Conservation (phyloP, 2,329 filamentous ascomycete genomes). For the Cercospora brassicicola region DNA sequence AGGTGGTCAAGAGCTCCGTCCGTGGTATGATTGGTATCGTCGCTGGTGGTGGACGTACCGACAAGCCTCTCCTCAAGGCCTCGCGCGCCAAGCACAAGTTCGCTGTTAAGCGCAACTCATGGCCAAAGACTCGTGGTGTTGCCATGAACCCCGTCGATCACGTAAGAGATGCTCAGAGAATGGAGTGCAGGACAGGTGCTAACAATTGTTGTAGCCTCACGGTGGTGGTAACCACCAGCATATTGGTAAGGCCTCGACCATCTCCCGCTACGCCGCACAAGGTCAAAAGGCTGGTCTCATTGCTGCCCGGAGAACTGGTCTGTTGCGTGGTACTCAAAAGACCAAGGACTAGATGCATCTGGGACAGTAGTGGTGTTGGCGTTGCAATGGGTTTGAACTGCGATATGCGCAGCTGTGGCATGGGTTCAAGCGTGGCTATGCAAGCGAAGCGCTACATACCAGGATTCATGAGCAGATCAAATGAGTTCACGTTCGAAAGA, state of each 20-base stretch:
- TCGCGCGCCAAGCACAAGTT: conserved; percentile 99
- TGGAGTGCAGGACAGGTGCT: conserved; percentile 26
- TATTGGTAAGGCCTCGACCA: conserved; percentile 99
- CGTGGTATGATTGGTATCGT: conserved; percentile 99
- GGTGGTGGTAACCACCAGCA: conserved; percentile 98
- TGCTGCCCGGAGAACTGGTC: conserved; percentile 98
- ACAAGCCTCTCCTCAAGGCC: conserved; percentile 99
- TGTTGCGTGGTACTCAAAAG: conserved; percentile 99
- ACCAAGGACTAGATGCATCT: conserved; percentile 70
- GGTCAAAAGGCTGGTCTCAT: conserved; percentile 99
- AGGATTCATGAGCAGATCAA: conserved; percentile 28
- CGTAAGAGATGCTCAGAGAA: conserved; percentile 49
- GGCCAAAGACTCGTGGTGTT: conserved; percentile 99
- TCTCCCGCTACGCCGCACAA: conserved; percentile 93
- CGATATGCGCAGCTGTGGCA: conserved; percentile 24
- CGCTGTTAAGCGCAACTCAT: conserved; percentile 99
- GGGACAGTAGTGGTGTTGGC: conserved; percentile 36
- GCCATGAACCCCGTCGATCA: conserved; percentile 99
- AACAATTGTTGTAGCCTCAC: conserved; percentile 47
- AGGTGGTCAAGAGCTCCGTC: conserved; percentile 87
- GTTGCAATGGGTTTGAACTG: conserved; percentile 32
- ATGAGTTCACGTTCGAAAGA: conserved; percentile 31
- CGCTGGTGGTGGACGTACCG: conserved; percentile 97
- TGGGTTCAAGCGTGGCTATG: conserved; percentile 32
- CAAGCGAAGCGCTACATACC: conserved; percentile 27